Conservation (phyloP, 2,329 filamentous ascomycete genomes). For the Aspergillus nomiae region DNA sequence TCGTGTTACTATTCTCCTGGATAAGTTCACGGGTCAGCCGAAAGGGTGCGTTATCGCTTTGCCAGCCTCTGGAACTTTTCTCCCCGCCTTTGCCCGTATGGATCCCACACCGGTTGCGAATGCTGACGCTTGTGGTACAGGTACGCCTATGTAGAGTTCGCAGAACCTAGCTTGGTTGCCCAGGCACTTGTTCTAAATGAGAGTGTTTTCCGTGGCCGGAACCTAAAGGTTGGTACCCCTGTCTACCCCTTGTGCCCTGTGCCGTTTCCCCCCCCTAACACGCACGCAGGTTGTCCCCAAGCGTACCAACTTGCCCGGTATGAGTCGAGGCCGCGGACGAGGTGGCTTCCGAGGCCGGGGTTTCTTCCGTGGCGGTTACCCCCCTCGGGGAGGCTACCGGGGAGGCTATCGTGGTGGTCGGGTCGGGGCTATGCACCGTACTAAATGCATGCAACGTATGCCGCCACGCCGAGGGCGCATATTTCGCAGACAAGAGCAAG, state of each 20-base stretch:
- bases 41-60: slow-evolving; percentile 73
- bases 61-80: too few species aligned
- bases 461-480: slow-evolving; percentile 1
- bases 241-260: not conserved
- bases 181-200: slow-evolving; percentile 95
- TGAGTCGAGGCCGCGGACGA: slow-evolving; percentile 71
- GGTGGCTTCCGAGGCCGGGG: slow-evolving; percentile 57
- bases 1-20: slow-evolving; percentile 91
- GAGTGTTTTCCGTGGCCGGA: slow-evolving; percentile 90
- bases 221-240: slow-evolving; percentile 74
- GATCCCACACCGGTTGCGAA: not conserved
- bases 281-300: slow-evolving; percentile 75
- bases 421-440: slow-evolving; percentile 50
- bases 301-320: slow-evolving; percentile 93
- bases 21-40: slow-evolving; percentile 99
- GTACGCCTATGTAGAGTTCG: slow-evolving; percentile 98
- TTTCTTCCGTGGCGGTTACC: slow-evolving; percentile 50
- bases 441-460: slow-evolving; percentile 25
- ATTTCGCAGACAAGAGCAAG: slow-evolving; percentile 6
- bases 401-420: slow-evolving; percentile 54
- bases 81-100: not conserved
- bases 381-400: slow-evolving; percentile 61
- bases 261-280: slow-evolving; percentile 21
- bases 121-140: slow-evolving; percentile 52
- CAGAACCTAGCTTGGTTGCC: slow-evolving; percentile 87